A percentile compares a stretch with the other conserved stretches of the same genome.
phyloP scores from a whole-genome alignment of 2,329 filamentous ascomycete species.

The Berkeleyomyces basicola region DNA sequence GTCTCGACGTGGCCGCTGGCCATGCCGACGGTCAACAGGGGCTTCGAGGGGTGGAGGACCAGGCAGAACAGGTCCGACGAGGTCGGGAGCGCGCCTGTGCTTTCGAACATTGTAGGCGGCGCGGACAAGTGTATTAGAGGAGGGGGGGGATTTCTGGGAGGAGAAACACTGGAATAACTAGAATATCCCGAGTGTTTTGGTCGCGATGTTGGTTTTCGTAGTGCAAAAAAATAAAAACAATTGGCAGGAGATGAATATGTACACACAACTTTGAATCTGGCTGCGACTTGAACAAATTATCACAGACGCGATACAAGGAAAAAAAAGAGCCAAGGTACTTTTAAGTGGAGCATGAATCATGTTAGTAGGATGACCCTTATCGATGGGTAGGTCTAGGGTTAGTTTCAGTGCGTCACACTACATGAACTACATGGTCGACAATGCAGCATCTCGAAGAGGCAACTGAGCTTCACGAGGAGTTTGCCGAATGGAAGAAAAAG shows the following conservation, averaged over 20 bases:
- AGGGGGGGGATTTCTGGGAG: too few relatives aligned
- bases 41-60: conserved; percentile 68
- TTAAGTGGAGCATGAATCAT: conserved; percentile 4
- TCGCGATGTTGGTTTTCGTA: neutral
- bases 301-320: neutral
- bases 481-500: too few relatives aligned
- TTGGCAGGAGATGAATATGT: too few relatives aligned
- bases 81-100: conserved; percentile 76
- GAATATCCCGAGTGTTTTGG: too few relatives aligned
- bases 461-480: too few relatives aligned
- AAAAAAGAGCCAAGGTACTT: conserved; percentile 6
- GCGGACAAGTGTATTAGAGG: neutral
- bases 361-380: neutral
- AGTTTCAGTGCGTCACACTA: too few relatives aligned
- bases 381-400: neutral
- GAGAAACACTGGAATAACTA: too few relatives aligned
- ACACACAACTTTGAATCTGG: neutral
- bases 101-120: conserved; percentile 59
- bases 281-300: neutral
- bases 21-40: conserved; percentile 73
- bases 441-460: too few relatives aligned
- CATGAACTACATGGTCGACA: too few relatives aligned
- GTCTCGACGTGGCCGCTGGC: conserved; percentile 74
- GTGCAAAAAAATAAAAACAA: too few relatives aligned
- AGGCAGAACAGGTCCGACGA: conserved; percentile 77